Percentiles rank a stretch among this genome's conserved stretches.
Evolutionary conservation across 2,329 filamentous ascomycete genomes (phyloP).

Genomic region (Hypoxylon sp.): DNA sequence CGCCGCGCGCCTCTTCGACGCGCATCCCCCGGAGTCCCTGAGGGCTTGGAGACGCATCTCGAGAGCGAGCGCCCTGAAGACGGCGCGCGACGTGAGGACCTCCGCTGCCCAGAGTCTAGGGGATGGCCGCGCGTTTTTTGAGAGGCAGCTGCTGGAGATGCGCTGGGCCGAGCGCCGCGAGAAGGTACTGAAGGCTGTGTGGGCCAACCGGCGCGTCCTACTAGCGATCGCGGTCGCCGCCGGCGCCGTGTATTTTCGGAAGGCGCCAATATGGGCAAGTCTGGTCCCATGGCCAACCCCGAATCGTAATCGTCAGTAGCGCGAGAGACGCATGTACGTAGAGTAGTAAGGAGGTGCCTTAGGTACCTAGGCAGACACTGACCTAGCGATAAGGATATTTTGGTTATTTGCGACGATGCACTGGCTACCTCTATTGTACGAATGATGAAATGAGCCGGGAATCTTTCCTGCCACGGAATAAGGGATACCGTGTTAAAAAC

Average conservation of each 20-base stretch:
- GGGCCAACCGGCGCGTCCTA: conserved; percentile 74
- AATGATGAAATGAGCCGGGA: background rate
- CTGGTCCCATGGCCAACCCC: conserved; percentile 43
- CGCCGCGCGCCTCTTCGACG: conserved; percentile 72
- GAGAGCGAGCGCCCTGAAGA: conserved; percentile 84
- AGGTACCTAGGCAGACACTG: too few species aligned
- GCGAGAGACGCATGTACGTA: background rate
- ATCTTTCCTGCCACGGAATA: background rate
- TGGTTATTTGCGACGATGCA: background rate
- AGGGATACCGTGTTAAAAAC: background rate
- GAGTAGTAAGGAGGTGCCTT: too few species aligned
- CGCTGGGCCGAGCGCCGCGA: conserved; percentile 70
- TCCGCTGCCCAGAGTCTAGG: conserved; percentile 68
- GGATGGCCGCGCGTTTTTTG: conserved; percentile 76
- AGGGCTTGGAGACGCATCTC: conserved; percentile 80
- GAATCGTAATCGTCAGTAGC: conserved; percentile 22
- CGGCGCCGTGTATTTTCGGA: conserved; percentile 75
- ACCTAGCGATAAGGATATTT: too few species aligned
- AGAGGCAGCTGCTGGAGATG: conserved; percentile 79
- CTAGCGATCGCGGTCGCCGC: conserved; percentile 75
- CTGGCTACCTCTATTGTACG: background rate
- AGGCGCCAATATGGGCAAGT: conserved; percentile 52
- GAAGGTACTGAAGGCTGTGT: conserved; percentile 63
- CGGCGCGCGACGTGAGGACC: conserved; percentile 68
- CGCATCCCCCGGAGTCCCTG: conserved; percentile 78